phyloP scores from a whole-genome alignment of 192 early-diverging fungal species.

The Coemansia interrupta region DNA sequence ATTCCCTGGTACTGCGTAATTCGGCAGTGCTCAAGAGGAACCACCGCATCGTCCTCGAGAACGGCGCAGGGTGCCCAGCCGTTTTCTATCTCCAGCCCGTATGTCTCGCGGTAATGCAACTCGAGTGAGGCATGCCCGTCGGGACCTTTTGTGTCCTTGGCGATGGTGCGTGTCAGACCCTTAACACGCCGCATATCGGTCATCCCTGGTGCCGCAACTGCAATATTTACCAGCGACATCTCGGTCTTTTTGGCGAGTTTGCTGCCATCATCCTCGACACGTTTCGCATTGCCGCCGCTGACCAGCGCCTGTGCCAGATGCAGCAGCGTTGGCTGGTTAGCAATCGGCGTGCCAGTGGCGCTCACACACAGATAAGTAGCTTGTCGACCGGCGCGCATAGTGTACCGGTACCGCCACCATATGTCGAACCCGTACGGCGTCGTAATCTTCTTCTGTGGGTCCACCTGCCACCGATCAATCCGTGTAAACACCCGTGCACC shows the following conservation, averaged over 20 bases:
- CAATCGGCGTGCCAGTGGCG: conserved; percentile 12
- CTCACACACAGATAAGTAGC: conserved; percentile 11
- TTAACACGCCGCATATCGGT: background rate
- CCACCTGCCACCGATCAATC: background rate
- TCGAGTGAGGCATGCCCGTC: conserved; percentile 1
- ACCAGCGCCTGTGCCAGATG: conserved; percentile 5
- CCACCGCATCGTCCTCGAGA: background rate
- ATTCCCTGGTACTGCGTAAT: background rate
- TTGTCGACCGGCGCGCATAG: conserved; percentile 8
- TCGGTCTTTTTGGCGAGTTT: background rate
- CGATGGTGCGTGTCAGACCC: background rate
- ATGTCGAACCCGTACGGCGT: conserved; percentile 21
- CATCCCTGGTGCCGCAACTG: background rate
- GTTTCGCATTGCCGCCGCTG: background rate
- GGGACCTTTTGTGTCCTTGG: background rate
- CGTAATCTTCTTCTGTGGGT: background rate
- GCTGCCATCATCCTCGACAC: background rate
- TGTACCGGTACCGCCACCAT: conserved; percentile 33
- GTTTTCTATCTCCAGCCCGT: background rate
- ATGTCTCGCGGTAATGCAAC: conserved; percentile 6
- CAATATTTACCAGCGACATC: background rate
- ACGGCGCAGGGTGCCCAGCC: conserved; percentile 16
- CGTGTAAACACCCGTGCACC: background rate
- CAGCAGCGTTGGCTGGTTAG: conserved; percentile 6
- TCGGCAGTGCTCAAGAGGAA: conserved; percentile 17